Percentiles rank a stretch among this genome's conserved stretches.
phyloP scores from a whole-genome alignment of 257 asterid genomes.

The Coffea canephora region DNA sequence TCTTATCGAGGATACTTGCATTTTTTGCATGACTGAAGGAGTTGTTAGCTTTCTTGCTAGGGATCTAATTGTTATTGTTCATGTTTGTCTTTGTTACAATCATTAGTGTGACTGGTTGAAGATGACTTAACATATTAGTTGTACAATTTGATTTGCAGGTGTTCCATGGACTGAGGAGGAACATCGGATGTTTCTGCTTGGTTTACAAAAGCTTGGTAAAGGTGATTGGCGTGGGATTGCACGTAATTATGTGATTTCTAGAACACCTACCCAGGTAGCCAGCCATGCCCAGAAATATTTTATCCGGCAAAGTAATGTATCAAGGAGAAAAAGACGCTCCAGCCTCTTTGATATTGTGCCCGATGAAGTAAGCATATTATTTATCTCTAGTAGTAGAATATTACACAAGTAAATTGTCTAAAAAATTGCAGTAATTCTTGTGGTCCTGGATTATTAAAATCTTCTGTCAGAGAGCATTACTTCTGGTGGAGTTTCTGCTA shows the following conservation, averaged over 20 bases:
- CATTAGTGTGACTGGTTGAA: background rate
- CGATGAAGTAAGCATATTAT: conserved; percentile 70
- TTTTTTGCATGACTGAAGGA: background rate
- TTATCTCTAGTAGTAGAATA: background rate
- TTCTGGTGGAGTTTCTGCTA: background rate
- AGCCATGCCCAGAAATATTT: conserved; percentile 98
- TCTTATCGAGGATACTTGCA: background rate
- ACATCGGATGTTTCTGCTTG: conserved; percentile 89
- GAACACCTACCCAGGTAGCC: conserved; percentile 99
- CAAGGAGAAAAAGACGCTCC: conserved; percentile 94
- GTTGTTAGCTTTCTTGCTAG: background rate
- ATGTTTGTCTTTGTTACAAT: background rate
- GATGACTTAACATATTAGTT: background rate
- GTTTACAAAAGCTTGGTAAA: conserved; percentile 97
- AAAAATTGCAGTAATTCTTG: background rate
- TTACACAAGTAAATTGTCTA: background rate
- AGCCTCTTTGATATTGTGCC: conserved; percentile 95
- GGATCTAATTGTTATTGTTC: background rate
- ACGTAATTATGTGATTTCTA: conserved; percentile 77
- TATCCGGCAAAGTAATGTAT: conserved; percentile 85
- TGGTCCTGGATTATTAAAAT: background rate
- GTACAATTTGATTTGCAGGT: conserved; percentile 40
- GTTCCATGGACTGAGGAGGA: conserved; percentile 99
- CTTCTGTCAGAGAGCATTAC: background rate
- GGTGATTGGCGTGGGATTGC: conserved; percentile 99